Evolutionary conservation across 257 asterid genomes (phyloP).

Genomic region (Solanum microdontum): DNA sequence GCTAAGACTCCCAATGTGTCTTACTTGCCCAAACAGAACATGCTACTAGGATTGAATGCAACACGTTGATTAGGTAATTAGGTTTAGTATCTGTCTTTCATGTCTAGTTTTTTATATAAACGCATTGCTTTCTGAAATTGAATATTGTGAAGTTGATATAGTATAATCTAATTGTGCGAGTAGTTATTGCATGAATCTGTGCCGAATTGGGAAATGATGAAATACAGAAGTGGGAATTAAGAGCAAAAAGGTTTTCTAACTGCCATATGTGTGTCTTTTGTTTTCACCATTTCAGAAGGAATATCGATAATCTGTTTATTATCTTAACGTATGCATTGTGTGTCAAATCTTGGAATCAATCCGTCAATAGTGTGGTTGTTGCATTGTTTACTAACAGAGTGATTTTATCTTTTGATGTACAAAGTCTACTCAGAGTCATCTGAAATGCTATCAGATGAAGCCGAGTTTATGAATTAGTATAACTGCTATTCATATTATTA

Average conservation of each 20-base stretch:
- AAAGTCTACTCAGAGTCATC: background rate
- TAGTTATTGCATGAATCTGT: background rate
- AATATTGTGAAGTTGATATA: background rate
- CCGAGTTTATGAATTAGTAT: background rate
- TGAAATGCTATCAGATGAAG: background rate
- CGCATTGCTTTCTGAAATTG: background rate
- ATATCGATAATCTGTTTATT: too few relatives aligned
- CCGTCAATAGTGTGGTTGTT: background rate
- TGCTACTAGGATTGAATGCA: constrained; percentile 29
- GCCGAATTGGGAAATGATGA: background rate
- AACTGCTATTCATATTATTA: background rate
- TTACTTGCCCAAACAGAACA: constrained; percentile 28
- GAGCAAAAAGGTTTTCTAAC: background rate
- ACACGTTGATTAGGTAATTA: constrained; percentile 13
- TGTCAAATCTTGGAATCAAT: background rate
- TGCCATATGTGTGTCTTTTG: background rate
- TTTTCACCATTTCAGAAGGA: background rate
- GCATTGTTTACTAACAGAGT: background rate
- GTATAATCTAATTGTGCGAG: background rate
- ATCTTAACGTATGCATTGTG: background rate
- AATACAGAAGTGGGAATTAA: background rate
- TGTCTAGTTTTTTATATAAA: too few relatives aligned
- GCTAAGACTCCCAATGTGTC: constrained; percentile 22
- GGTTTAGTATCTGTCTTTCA: background rate
- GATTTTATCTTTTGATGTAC: background rate